phyloP scores from a whole-genome alignment of 345 rosid species.

The Dipteronia sinensis region DNA sequence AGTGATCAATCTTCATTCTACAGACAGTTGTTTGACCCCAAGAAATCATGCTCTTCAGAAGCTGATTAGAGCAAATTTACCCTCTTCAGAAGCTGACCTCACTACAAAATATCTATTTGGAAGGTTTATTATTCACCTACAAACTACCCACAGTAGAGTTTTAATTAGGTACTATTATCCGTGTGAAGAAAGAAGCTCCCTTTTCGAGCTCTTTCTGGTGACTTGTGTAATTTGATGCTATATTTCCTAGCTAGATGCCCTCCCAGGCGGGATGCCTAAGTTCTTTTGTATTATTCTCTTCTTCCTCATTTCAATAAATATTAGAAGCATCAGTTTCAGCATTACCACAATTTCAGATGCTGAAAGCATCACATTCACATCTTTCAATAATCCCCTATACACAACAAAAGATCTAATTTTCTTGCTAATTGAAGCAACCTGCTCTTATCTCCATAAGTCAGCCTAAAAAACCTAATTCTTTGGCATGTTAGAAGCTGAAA shows the following conservation, averaged over 20 bases:
- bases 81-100: background rate
- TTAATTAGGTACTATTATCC: background rate
- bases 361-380: background rate
- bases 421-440: background rate
- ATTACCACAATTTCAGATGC: background rate
- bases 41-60: background rate
- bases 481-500: background rate
- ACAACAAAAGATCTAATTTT: background rate
- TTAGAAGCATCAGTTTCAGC: background rate
- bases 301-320: too few relatives aligned
- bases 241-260: background rate
- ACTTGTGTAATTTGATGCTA: background rate
- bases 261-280: too few relatives aligned
- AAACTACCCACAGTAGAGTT: background rate
- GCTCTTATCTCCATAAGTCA: background rate
- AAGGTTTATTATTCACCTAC: background rate
- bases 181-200: background rate
- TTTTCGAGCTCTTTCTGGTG: background rate
- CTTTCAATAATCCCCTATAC: background rate
- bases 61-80: background rate
- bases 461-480: background rate
- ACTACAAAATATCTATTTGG: background rate
- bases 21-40: background rate
- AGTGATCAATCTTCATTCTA: background rate
- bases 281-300: too few relatives aligned